Base-by-base conservation (phyloP, 2,329 filamentous ascomycete genomes). In the Cladosporium oxysporum region DNA sequence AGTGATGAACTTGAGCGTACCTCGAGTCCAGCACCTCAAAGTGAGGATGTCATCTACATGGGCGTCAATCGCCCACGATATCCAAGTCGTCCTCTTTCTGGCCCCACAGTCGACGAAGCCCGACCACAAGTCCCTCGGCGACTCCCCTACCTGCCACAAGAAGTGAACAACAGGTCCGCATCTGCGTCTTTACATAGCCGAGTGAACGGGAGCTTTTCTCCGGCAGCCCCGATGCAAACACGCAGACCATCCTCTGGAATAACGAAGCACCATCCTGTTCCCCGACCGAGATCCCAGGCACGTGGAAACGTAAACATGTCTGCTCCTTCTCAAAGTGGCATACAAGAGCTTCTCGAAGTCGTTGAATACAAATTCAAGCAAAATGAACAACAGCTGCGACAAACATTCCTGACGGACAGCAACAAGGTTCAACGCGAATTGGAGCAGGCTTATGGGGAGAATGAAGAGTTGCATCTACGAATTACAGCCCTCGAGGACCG, bases 361-460 rank as follows among this genome's bases (percentile, higher is more conserved):
- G 58, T 65, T 5, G 63, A 49, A 18, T 65, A 60, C 47, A 60
- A 65, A 33, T 60, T 65, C 33, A 59, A 57, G 21, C 44, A 65
- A 18, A 52, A 65, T 21, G 55, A 65, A 31, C 55, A 60, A 33
- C 35, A 33, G 23, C 49, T 60, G 8, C 28, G 35, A 26, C 35
- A 33, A 7, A 26, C 44, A 18, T 65, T 53, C 23, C 31, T 29
- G n/a, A 23, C 33, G 10, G 55, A 65, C 50, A 28, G 44, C 16
- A 31, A 33, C 12, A 44, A 16, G 1, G 31, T 47, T 23, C 50
- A 47, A 5, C 16, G 5, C 11, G 35, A 63, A 41, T 16, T 63
- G 14, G 26, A 29, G n/a, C 50, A 53, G 41, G 50, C 50, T 49
- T 31, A 31, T 12, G 31, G 47, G 14, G 50, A 63, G 7, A 63